These are phyloP conservation scores for Trichoderma pleuroti DNA, from an alignment of 2,329 filamentous ascomycete species.

Conservation along the genomic window DNA sequence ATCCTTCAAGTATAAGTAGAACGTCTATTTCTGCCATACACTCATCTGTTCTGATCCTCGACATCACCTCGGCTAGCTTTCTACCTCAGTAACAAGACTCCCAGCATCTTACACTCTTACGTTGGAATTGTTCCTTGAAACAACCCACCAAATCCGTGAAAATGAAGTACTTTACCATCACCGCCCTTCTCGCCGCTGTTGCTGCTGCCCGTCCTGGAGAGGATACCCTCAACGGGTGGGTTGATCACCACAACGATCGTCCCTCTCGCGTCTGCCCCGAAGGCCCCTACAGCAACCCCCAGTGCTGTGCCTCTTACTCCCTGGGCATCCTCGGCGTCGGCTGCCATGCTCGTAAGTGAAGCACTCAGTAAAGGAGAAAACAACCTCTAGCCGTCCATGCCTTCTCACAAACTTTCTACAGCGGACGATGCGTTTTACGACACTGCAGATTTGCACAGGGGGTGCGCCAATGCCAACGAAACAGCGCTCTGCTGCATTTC, in stretches of 20 bases:
- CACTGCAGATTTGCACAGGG: slow-evolving; percentile 5
- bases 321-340: slow-evolving; percentile 16
- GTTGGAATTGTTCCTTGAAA: background rate
- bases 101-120: background rate
- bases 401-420: background rate
- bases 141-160: background rate
- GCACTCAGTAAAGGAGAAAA: background rate
- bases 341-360: slow-evolving; percentile 20
- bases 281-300: slow-evolving; percentile 17
- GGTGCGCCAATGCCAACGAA: slow-evolving; percentile 1
- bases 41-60: background rate
- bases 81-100: background rate
- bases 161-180: slow-evolving; percentile 24
- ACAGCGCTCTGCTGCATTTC: slow-evolving; percentile 19
- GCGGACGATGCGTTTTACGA: background rate
- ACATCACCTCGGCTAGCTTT: background rate
- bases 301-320: slow-evolving; percentile 19
- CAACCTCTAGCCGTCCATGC: rapidly evolving
- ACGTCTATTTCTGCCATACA: background rate
- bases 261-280: background rate
- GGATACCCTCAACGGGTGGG: background rate
- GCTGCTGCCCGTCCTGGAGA: slow-evolving; percentile 17
- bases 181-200: slow-evolving; percentile 19
- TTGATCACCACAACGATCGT: background rate
- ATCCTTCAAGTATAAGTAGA: background rate